Evolutionary conservation across 352 stramenopile species (phyloP), one percentile per base, ranked within the genome.

Genomic region (Globisporangium spiculum): DNA sequence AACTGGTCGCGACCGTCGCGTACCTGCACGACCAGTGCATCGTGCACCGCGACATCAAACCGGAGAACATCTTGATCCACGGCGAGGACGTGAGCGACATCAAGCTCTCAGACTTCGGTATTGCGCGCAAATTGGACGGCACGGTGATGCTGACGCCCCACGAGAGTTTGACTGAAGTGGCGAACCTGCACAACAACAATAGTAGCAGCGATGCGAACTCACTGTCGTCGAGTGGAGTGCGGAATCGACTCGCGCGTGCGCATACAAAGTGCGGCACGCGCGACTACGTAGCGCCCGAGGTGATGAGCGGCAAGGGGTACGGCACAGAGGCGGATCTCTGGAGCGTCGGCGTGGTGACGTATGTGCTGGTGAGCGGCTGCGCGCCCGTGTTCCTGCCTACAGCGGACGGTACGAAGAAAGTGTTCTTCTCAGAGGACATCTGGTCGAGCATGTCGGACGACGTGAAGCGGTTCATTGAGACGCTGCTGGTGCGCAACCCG

Each of bases 271-370:
- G 87, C 54, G 87, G 87, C 34, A 93, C 85, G 59, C 84, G 85
- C 20, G 85, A 93, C 75, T 95, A 93, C 72, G 87, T 95, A 27
- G 87, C 87, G 4, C 87, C 87, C 0, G 87, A 95, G 65, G 86
- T 95, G 58, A 93, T 93, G 85, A 79, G 83, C 66, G 86, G 84
- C 79, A 97, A 98, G 66, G 89, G 89, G 30, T 98, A 98, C 70
- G 94, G 97, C 75, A 90, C 94, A 26, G 93, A 97, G 58, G 95
- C 94, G 7, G 96, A 98, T 68, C 90, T 98, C 69, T 98, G 92
- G 92, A 97, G 89, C 68, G 84, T 97, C 20, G 93, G 93, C 36
- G 92, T 97, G 16, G 94, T 98, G 36, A 90, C 94, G 27, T 98
- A 93, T 64, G 88, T 98, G 50, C 72, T 98, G 27, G 71, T 97